Evolutionary conservation across 1,284 basidiomycete species (phyloP).

Genomic region (Cutaneotrichosporon spelunceum): DNA sequence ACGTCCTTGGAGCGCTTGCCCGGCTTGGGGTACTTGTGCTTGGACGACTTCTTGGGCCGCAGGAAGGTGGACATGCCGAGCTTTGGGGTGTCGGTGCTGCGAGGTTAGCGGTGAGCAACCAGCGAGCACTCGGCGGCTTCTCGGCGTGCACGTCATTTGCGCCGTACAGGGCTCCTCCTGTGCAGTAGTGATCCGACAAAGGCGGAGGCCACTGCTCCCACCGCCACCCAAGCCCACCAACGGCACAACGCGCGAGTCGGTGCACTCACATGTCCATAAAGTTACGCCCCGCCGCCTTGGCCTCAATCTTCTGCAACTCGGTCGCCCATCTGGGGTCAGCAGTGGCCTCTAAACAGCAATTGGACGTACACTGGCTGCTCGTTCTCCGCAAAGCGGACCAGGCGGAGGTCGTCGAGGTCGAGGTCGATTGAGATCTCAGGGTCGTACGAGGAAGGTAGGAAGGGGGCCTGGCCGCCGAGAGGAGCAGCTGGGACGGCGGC

Average conservation of each 20-base stretch:
- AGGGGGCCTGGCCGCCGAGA: not conserved
- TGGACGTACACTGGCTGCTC: constrained; percentile 53
- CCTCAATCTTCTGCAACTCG: constrained; percentile 79
- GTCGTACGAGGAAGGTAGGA: constrained; percentile 2
- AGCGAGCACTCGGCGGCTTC: not conserved
- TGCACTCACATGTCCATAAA: constrained; percentile 84
- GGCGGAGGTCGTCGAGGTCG: constrained; percentile 66
- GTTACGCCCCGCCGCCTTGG: constrained; percentile 60
- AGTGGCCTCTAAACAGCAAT: no score
- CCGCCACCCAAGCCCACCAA: not conserved
- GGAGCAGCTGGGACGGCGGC: constrained; percentile 35
- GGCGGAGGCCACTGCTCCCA: not conserved
- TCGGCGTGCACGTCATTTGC: no score
- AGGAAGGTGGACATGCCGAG: constrained; percentile 48
- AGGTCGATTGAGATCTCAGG: constrained; percentile 53
- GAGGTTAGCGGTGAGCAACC: not conserved
- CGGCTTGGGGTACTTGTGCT: constrained; percentile 43
- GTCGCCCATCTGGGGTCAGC: constrained; percentile 62
- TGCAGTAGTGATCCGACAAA: no score
- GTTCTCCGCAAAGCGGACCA: constrained; percentile 69
- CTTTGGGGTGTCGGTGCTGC: constrained; percentile 71
- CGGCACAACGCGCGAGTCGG: not conserved
- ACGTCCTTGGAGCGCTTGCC: constrained; percentile 40
- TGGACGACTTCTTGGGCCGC: constrained; percentile 32
- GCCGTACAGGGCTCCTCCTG: not conserved